Percentiles rank a stretch among this genome's conserved stretches.
phyloP scores from a whole-genome alignment of 768 basidiomycete species.

The Trametes meyenii region DNA sequence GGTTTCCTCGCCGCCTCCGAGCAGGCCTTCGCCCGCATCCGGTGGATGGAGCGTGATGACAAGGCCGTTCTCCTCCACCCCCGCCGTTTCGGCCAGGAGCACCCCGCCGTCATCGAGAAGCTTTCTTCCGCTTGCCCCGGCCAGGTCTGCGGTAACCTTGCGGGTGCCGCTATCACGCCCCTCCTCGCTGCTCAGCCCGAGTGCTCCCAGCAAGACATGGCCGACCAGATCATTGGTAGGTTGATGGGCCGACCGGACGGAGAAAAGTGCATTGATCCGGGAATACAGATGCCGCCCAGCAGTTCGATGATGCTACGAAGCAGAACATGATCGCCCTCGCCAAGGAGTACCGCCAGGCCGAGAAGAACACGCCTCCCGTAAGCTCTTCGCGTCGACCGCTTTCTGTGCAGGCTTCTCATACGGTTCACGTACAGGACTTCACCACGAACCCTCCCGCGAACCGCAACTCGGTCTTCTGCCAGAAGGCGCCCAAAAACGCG shows the following conservation, averaged over 20 bases:
- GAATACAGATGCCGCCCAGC: conserved; percentile 48
- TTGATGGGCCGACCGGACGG: background rate
- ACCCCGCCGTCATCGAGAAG: conserved; percentile 49
- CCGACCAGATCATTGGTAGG: conserved; percentile 58
- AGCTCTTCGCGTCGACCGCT: conserved; percentile 13
- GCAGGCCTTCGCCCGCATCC: conserved; percentile 36
- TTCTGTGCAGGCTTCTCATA: background rate
- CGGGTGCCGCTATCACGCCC: conserved; percentile 52
- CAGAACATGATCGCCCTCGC: conserved; percentile 56
- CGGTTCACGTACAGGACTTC: conserved; percentile 45
- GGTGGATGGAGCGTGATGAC: conserved; percentile 52
- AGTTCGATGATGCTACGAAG: conserved; percentile 54
- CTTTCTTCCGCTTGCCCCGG: conserved; percentile 50
- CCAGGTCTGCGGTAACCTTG: conserved; percentile 50
- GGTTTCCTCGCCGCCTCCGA: conserved; percentile 29
- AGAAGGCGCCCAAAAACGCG: conserved; percentile 39
- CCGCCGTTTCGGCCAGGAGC: conserved; percentile 56
- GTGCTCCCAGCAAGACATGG: conserved; percentile 61
- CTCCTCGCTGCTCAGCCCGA: conserved; percentile 54
- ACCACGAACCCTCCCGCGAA: conserved; percentile 50
- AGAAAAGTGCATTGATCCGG: background rate
- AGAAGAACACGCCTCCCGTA: conserved; percentile 65
- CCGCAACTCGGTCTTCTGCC: conserved; percentile 55
- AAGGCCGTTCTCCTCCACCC: conserved; percentile 50
- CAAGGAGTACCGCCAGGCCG: conserved; percentile 53